These are phyloP conservation scores for Beta corolliflora DNA, from an alignment of 179 eudicot genomes.

Conservation along the genomic window DNA sequence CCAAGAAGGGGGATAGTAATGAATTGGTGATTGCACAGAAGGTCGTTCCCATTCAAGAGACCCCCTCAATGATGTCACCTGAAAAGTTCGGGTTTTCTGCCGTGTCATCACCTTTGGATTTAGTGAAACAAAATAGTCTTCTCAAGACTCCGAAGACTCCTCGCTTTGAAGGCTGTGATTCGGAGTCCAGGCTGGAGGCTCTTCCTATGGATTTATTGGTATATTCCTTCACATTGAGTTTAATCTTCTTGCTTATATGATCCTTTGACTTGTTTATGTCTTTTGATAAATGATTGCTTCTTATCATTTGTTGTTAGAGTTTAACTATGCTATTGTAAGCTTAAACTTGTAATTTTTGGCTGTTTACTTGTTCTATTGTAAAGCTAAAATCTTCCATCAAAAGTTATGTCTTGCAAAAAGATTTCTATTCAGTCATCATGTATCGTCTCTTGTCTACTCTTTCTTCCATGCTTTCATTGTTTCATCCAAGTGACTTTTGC, in stretches of 20 bases:
- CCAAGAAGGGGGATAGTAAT: conserved; percentile 31
- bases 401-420: background rate
- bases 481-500: background rate
- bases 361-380: background rate
- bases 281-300: background rate
- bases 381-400: background rate
- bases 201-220: conserved; percentile 94
- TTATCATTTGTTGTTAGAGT: background rate
- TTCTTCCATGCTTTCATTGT: background rate
- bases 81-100: conserved; percentile 45
- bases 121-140: conserved; percentile 39
- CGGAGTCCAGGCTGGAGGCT: conserved; percentile 82
- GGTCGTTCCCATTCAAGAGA: conserved; percentile 29
- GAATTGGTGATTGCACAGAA: conserved; percentile 29
- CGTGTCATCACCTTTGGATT: conserved; percentile 38
- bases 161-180: conserved; percentile 37
- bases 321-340: background rate
- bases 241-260: background rate
- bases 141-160: conserved; percentile 83
- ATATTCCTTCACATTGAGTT: conserved; percentile 17
- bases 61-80: conserved; percentile 56
- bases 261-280: background rate
- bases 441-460: background rate
- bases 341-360: background rate
- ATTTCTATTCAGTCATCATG: background rate